Conservation (phyloP, 139 green algal species). For the Ulvella scutata region DNA sequence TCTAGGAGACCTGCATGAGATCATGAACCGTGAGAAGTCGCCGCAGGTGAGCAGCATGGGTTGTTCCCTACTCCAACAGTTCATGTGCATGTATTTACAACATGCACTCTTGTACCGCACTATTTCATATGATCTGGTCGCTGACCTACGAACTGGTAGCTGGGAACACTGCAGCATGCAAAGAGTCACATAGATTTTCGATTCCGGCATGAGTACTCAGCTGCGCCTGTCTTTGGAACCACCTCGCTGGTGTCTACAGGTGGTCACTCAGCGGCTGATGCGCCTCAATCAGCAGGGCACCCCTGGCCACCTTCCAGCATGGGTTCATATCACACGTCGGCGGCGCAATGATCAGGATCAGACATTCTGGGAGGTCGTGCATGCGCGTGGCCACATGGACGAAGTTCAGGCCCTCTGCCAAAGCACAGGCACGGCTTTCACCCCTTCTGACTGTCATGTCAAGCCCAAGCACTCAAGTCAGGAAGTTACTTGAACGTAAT, state of each 20-base stretch:
- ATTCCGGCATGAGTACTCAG: too few species aligned
- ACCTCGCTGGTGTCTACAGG: constrained; percentile 23
- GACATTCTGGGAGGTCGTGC: constrained; percentile 58
- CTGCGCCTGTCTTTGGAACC: too few species aligned
- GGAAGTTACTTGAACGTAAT: not conserved
- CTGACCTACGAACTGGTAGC: too few species aligned
- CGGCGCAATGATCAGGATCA: constrained; percentile 31
- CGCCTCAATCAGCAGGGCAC: constrained; percentile 33
- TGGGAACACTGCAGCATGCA: too few species aligned
- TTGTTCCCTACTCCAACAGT: too few species aligned
- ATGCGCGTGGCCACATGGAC: constrained; percentile 65
- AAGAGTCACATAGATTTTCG: too few species aligned
- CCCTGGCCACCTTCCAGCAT: constrained; percentile 34
- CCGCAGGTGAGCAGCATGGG: constrained; percentile 24
- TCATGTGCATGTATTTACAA: too few species aligned
- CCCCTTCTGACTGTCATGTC: too few species aligned
- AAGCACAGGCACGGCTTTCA: too few species aligned
- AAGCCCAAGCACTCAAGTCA: not conserved
- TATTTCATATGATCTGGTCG: too few species aligned
- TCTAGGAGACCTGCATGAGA: constrained; percentile 64
- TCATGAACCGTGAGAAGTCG: constrained; percentile 75
- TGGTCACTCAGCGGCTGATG: constrained; percentile 61
- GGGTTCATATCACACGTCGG: constrained; percentile 60
- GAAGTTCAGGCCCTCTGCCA: constrained; percentile 69
- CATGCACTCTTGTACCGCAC: too few species aligned